These are phyloP conservation scores for Fusarium buharicum DNA, from an alignment of 2,329 filamentous ascomycete species.

Conservation along the genomic window DNA sequence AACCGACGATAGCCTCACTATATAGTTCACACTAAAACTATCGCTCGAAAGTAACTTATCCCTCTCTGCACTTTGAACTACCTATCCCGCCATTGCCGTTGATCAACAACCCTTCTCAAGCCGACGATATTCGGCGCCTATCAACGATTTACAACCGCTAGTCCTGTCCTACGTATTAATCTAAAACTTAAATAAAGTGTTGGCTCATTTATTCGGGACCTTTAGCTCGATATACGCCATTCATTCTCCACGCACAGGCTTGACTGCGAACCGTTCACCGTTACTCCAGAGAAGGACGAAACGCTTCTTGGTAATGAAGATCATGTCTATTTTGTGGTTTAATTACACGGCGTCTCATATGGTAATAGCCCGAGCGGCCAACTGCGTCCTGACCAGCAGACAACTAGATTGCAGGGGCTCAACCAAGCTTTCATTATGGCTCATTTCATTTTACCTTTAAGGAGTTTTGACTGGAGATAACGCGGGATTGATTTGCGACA, in stretches of 20 bases:
- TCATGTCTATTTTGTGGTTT: slow-evolving; percentile 13
- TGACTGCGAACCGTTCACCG: slow-evolving; percentile 21
- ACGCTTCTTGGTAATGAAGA: slow-evolving; percentile 6
- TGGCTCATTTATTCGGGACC: slow-evolving; percentile 5
- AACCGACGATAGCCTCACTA: background rate
- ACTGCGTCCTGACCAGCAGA: slow-evolving; percentile 14
- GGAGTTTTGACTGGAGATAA: slow-evolving; percentile 31
- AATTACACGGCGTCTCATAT: slow-evolving; percentile 17
- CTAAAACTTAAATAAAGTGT: slow-evolving; percentile 14
- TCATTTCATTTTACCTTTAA: slow-evolving; percentile 32
- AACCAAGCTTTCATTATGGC: slow-evolving; percentile 7
- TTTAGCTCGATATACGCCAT: slow-evolving; percentile 12
- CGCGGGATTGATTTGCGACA: slow-evolving; percentile 9
- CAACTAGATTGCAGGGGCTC: slow-evolving; percentile 21
- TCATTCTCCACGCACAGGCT: slow-evolving; percentile 29
- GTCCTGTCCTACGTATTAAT: slow-evolving; percentile 3
- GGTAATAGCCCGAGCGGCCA: slow-evolving; percentile 21
- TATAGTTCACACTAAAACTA: too few species aligned
- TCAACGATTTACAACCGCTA: background rate
- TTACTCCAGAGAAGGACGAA: slow-evolving; percentile 14
- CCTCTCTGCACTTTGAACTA: background rate
- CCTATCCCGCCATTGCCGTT: slow-evolving; percentile 35
- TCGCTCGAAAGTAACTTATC: too few species aligned
- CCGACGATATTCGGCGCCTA: slow-evolving; percentile 3
- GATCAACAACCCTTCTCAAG: slow-evolving; percentile 13